These are phyloP conservation scores for Craterostigma plantagineum DNA, from an alignment of 257 asterid species.

Conservation along the genomic window DNA sequence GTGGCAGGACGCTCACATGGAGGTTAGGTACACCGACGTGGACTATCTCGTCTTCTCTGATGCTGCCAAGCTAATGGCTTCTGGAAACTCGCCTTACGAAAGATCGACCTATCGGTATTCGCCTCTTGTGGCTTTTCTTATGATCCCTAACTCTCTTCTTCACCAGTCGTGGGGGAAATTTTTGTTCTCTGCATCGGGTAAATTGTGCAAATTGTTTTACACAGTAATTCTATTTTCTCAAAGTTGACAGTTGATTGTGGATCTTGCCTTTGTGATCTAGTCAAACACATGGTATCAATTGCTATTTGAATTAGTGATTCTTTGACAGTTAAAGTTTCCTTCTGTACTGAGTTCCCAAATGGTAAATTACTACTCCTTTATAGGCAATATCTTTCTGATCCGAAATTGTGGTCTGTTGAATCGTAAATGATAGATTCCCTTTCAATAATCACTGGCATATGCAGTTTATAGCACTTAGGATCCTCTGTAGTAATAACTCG, in stretches of 20 bases:
- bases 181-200: constrained; percentile 74
- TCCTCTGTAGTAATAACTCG: too few species aligned
- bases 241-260: not conserved
- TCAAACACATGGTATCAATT: not conserved
- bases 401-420: too few species aligned
- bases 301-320: too few species aligned
- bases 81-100: constrained; percentile 72
- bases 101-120: constrained; percentile 91
- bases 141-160: constrained; percentile 58
- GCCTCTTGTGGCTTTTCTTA: constrained; percentile 62
- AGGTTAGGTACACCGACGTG: constrained; percentile 80
- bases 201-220: constrained; percentile 3
- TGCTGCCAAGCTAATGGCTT: constrained; percentile 64
- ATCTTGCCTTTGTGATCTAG: not conserved
- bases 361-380: too few species aligned
- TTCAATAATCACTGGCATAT: too few species aligned
- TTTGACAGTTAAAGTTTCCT: too few species aligned
- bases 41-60: constrained; percentile 90
- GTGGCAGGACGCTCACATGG: constrained; percentile 92
- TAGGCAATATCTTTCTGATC: too few species aligned
- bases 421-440: too few species aligned
- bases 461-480: too few species aligned
- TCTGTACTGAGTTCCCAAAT: too few species aligned
- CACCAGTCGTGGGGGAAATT: constrained; percentile 87
- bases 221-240: constrained; percentile 1